Base-by-base conservation (phyloP, 768 basidiomycete genomes). In the Suillus alpinus region DNA sequence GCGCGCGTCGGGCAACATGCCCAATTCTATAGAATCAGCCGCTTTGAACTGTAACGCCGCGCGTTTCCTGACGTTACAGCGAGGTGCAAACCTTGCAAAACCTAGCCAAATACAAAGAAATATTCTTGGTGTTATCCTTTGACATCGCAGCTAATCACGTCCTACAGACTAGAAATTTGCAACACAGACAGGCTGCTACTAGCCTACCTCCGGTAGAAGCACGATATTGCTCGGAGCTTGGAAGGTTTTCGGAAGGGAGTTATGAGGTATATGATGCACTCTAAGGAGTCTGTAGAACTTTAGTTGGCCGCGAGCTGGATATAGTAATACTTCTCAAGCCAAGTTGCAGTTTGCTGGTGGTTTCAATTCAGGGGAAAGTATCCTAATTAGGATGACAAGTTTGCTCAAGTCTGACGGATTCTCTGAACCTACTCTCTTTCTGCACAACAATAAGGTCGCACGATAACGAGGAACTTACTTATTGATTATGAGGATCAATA, bases 401-500 rank as follows among this genome's bases (percentile, higher is more conserved):
- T 41, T n/a, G n/a, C n/a, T n/a, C n/a, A n/a, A n/a, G n/a, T n/a
- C n/a, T n/a, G n/a, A n/a, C 26, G 26, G 26, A 26, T 26, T 26
- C 26, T 26, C 26, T 26, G 26, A 3, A 26, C 41, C 63, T 63
- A 70, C 68, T 58, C 64, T 52, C 58, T 61, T 59, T 64, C 58
- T 67, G 64, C 51, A 68, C 49, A 29, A 77, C 75, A 73, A 93
- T 92, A 89, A 89, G 86, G 77, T 84, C 83, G 46, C 85, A 89
- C 79, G 92, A 93, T 78, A 90, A 90, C 74, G 92, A 94, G 72
- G 92, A 94, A 70, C 86, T 95, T 46, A 92, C 86, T 95, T 46
- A 92, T 95, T 73, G 93, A 94, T 80, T 94, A 94, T 81, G 93
- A 94, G 77, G 93, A 94, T 67, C 92, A 93, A 72, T 85, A 92